A percentile compares a stretch with the other conserved stretches of the same genome.
These are phyloP conservation scores for Calonectria montana DNA, from an alignment of 2,329 filamentous ascomycete species.

Conservation along the genomic window DNA sequence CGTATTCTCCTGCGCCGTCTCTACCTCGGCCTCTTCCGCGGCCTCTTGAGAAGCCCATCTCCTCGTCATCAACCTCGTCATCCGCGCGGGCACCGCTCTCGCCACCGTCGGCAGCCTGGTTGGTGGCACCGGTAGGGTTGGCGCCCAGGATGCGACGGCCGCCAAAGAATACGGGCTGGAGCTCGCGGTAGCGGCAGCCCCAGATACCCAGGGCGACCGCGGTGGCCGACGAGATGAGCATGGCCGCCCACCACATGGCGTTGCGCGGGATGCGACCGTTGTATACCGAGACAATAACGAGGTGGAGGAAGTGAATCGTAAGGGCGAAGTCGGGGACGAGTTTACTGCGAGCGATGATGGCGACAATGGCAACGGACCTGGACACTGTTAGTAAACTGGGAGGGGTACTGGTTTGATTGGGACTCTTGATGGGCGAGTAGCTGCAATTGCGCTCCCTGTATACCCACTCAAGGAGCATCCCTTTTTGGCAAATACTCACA, in stretches of 20 bases:
- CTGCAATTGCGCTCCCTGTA: neutral
- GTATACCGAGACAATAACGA: slow-evolving; percentile 82
- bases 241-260: slow-evolving; percentile 85
- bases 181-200: slow-evolving; percentile 90
- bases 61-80: slow-evolving; percentile 53
- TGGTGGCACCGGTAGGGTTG: slow-evolving; percentile 64
- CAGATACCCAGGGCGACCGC: slow-evolving; percentile 79
- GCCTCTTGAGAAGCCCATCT: slow-evolving; percentile 62
- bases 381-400: slow-evolving; percentile 18
- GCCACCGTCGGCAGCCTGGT: slow-evolving; percentile 45
- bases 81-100: slow-evolving; percentile 8
- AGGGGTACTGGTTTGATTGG: neutral
- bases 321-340: slow-evolving; percentile 95
- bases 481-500: slow-evolving; percentile 49
- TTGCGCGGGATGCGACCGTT: slow-evolving; percentile 80
- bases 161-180: slow-evolving; percentile 89
- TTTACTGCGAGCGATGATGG: slow-evolving; percentile 89
- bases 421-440: neutral
- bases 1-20: slow-evolving; percentile 70
- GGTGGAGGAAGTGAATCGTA: slow-evolving; percentile 86
- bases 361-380: slow-evolving; percentile 85
- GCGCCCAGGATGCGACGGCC: slow-evolving; percentile 59
- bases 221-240: slow-evolving; percentile 58
- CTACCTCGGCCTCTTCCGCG: slow-evolving; percentile 63
- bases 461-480: neutral